These are phyloP conservation scores for Macaranga tanarius DNA, from an alignment of 441 rosid species.

Conservation along the genomic window DNA sequence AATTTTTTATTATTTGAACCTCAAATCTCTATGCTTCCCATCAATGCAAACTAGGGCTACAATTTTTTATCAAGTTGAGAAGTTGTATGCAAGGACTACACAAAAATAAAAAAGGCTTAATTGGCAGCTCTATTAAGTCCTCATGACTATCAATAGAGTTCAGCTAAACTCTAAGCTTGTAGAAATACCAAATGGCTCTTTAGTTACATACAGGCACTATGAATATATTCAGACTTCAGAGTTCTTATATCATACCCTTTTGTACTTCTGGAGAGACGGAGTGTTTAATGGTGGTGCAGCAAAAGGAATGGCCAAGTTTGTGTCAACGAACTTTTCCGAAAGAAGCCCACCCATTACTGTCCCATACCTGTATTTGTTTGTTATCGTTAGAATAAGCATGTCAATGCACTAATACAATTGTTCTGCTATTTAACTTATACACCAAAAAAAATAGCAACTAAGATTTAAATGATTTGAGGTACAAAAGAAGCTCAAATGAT, in stretches of 20 bases:
- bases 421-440: not conserved
- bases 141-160: not conserved
- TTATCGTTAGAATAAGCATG: not conserved
- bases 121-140: not conserved
- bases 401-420: not conserved
- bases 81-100: not conserved
- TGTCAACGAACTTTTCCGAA: constrained; percentile 89
- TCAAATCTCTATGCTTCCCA: not conserved
- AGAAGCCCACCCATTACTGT: constrained; percentile 92
- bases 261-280: constrained; percentile 91
- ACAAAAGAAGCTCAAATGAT: not conserved
- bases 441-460: not conserved
- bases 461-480: not conserved
- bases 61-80: not conserved
- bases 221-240: not conserved
- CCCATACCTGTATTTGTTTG: constrained; percentile 61
- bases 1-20: not conserved
- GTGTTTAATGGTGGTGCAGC: constrained; percentile 80
- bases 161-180: not conserved
- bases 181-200: not conserved
- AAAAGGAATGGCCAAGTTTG: constrained; percentile 80
- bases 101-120: not conserved
- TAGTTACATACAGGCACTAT: not conserved
- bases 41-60: not conserved
- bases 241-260: constrained; percentile 47